Percentiles rank a stretch among this genome's conserved stretches.
Conservation (phyloP, 306 rosid species). For the Cucumis sativus region Cucumber_9930_V3 NC_026659.2:21525501-21526000, state of each 20-base stretch:
- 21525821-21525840: background rate
- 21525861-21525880: background rate
- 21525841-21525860: background rate
- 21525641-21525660: background rate
- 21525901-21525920: background rate
- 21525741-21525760: background rate
- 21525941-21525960: background rate
- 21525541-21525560: no score
- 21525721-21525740: background rate
- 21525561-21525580: no score
- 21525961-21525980: slow-evolving; percentile 19
- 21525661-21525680: background rate
- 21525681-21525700: background rate
- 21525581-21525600: no score
- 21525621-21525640: background rate
- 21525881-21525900: background rate
- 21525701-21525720: background rate
- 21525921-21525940: slow-evolving; percentile 2
- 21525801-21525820: slow-evolving; percentile 4
- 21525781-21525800: background rate
- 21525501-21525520: no score
- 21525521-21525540: no score
- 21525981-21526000: slow-evolving; percentile 63
- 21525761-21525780: background rate
- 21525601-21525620: no score